These are phyloP conservation scores for Myxozyma melibiosi DNA, from an alignment of 805 yeast genomes.

Conservation along the genomic window DNA sequence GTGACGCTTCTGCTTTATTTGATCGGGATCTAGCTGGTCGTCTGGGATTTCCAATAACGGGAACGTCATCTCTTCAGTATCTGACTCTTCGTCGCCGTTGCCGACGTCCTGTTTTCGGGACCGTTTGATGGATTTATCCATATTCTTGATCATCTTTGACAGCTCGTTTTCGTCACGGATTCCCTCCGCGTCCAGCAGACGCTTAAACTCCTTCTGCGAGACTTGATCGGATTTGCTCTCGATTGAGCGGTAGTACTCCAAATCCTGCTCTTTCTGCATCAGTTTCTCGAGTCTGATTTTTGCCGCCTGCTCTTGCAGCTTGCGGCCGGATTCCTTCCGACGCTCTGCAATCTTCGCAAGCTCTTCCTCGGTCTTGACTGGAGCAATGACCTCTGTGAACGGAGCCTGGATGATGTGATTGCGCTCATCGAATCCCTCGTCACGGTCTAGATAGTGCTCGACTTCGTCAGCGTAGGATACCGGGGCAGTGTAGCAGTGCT, in stretches of 20 bases:
- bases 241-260: conserved; percentile 65
- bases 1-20: conserved; percentile 80
- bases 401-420: conserved; percentile 86
- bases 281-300: conserved; percentile 78
- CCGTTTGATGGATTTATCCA: conserved; percentile 69
- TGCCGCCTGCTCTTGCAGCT: conserved; percentile 92
- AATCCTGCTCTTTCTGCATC: conserved; percentile 78
- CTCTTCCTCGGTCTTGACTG: conserved; percentile 83
- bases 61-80: conserved; percentile 56
- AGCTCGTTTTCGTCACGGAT: conserved; percentile 76
- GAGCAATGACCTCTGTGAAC: conserved; percentile 62
- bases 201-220: conserved; percentile 56
- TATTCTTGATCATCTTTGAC: conserved; percentile 59
- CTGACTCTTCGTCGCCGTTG: conserved; percentile 53
- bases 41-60: conserved; percentile 84
- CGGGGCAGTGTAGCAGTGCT: conserved; percentile 73
- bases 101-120: conserved; percentile 68
- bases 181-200: conserved; percentile 64
- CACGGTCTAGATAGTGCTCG: conserved; percentile 57
- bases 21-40: conserved; percentile 75
- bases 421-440: conserved; percentile 57
- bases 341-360: conserved; percentile 72
- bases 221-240: conserved; percentile 42
- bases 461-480: conserved; percentile 67
- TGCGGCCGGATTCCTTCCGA: conserved; percentile 79